A percentile compares a stretch with the other conserved stretches of the same genome.
phyloP scores from a whole-genome alignment of 495 filamentous ascomycete species.

The Talaromyces ruber region DNA sequence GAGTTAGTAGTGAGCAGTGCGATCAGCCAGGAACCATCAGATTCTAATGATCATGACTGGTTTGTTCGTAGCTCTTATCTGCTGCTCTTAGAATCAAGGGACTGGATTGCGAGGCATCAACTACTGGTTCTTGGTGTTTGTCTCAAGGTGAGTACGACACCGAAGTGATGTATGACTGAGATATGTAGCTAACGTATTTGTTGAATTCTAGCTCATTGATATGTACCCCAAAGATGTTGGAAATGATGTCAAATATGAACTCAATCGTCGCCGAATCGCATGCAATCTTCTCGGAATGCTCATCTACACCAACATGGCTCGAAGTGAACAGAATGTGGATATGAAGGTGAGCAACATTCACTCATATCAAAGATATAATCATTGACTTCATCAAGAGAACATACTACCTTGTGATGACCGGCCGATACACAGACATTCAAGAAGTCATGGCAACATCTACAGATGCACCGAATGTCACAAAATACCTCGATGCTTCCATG shows the following conservation, averaged over 20 bases:
- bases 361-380: background rate
- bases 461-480: background rate
- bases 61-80: constrained; percentile 75
- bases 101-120: constrained; percentile 42
- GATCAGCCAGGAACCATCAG: constrained; percentile 34
- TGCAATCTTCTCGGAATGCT: constrained; percentile 61
- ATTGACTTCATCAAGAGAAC: background rate
- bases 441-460: background rate
- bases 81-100: constrained; percentile 50
- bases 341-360: constrained; percentile 24
- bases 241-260: constrained; percentile 30
- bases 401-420: background rate
- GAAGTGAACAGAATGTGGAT: constrained; percentile 54
- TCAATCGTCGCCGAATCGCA: constrained; percentile 51
- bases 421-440: background rate
- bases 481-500: background rate
- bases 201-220: constrained; percentile 40
- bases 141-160: constrained; percentile 26
- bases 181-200: constrained; percentile 1
- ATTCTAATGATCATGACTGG: constrained; percentile 63
- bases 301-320: constrained; percentile 50
- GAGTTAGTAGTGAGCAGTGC: constrained; percentile 18
- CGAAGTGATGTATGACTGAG: background rate
- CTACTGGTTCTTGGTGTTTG: constrained; percentile 52
- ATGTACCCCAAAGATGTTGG: constrained; percentile 45